Base-by-base conservation (phyloP, 768 basidiomycete genomes). In the Suillus ampliporus region DNA sequence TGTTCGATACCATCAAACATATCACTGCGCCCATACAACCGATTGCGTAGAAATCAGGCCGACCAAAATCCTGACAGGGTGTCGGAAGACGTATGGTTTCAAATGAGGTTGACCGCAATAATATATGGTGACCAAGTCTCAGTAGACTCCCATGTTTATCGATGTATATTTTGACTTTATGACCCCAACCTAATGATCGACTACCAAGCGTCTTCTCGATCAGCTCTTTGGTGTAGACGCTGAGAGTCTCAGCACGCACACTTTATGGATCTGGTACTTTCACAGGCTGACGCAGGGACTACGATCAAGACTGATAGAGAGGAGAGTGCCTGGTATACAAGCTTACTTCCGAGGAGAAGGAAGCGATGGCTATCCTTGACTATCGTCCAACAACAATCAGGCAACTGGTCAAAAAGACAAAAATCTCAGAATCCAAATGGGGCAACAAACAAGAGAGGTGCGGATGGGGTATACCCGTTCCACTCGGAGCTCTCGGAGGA, bases 401-500 rank as follows among this genome's bases (percentile, higher is more conserved):
- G 74, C 7, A 80, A 82, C 62, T 59, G 73, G 62, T 40, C 76
- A 56, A 84, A 84, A 60, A 78, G 76, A 11, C 69, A 79, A 67
- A 76, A 74, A 44, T 58, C 71, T 41, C 38, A 57, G 70, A 51
- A 46, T 65, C 17, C 62, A 67, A 66, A 72, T 61, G 61, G 65
- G 35, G 71, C 67, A 58, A 34, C 8, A 21, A 40, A 23, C 17
- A 37, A 56, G 10, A 47, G 37, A n/a, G 63, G 62, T 10, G n/a
- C 69, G 3, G 86, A 87, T 58, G 85, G 88, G 0, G 78, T 87
- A 6, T 91, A 89, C 69, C 78, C 86, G 2, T 97, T 92, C 78
- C 95, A 97, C 70, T 89, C 91, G 0, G 96, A 97, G 72, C 95
- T 97, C 70, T 89, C 91, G 0, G 96, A 97, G 72, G 95, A 97